Evolutionary conservation across 2,329 filamentous ascomycete genomes (phyloP).

Genomic region (Aureobasidium sp.): DNA sequence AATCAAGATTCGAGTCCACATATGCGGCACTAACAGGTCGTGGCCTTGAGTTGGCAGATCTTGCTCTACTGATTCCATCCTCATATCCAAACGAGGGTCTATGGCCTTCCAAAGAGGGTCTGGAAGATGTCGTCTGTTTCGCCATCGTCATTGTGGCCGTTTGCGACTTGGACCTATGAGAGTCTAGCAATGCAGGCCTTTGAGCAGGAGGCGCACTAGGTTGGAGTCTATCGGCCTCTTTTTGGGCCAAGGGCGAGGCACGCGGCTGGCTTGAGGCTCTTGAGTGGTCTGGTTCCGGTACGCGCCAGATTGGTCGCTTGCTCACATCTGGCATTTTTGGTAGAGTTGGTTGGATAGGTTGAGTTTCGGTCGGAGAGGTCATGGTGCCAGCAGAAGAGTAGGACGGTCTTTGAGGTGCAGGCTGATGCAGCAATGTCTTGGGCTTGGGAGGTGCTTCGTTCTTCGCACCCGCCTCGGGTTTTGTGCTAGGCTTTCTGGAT

Average conservation of each 20-base stretch:
- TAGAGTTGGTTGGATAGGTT: slow-evolving; percentile 31
- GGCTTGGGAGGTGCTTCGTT: slow-evolving; percentile 8
- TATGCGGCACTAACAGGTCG: slow-evolving; percentile 70
- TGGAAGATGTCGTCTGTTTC: slow-evolving; percentile 47
- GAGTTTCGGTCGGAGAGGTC: slow-evolving; percentile 52
- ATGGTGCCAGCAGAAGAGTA: slow-evolving; percentile 71
- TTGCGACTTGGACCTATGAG: slow-evolving; percentile 42
- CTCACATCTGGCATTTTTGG: slow-evolving; percentile 32
- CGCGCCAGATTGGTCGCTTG: slow-evolving; percentile 44
- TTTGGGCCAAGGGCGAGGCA: slow-evolving; percentile 28
- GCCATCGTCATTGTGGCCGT: slow-evolving; percentile 40
- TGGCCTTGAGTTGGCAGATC: slow-evolving; percentile 56
- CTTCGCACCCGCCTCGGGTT: neutral
- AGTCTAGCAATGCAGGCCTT: slow-evolving; percentile 35
- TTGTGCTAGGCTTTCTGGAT: neutral
- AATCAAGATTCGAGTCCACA: slow-evolving; percentile 73
- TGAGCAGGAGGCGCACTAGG: slow-evolving; percentile 26
- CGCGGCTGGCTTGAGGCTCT: slow-evolving; percentile 44
- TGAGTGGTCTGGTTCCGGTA: slow-evolving; percentile 34
- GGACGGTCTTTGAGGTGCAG: slow-evolving; percentile 39
- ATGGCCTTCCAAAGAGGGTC: slow-evolving; percentile 63
- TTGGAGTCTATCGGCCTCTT: slow-evolving; percentile 28
- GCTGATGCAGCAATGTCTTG: slow-evolving; percentile 31
- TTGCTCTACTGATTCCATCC: slow-evolving; percentile 49
- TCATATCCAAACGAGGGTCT: slow-evolving; percentile 57